Evolutionary conservation across 164 flowering plant genomes (phyloP), one percentile per base, ranked within the genome.

Genomic region (Vitis cinerea): DNA sequence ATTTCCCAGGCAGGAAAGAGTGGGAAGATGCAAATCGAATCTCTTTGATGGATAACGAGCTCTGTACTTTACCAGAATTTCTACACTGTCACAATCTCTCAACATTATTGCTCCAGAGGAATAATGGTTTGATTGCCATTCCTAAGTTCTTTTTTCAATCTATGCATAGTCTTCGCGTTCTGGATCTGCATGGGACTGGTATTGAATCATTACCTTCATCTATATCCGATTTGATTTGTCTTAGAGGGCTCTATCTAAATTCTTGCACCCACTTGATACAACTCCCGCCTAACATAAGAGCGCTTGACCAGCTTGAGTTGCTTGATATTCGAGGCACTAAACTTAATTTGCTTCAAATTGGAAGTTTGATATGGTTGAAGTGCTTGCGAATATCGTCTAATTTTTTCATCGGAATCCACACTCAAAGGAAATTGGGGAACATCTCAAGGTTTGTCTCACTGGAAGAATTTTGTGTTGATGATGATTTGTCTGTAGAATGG

Each of bases 391-490:
- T 66, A 14, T 50, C 76, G 4, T 0, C 8, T 15, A 30, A 1
- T 12, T 1, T 9, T 15, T 17, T 17, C 19, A 17, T 17, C 1
- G 53, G 17, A 9, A n/a, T 1, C 12, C 19, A 0, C 19, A 17
- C 19, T 17, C 19, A 17, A 17, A 17, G 19, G 19, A 61, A 4
- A 19, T 30, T 6, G 9, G 3, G 10, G 31, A 15, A 12, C 16
- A 49, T 50, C 64, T 10, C 19, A 19, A 11, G 66, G 65, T 59
- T 29, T 10, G 37, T 31, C 48, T 3, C 0, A 9, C 48, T 74
- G 59, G 74, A 78, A 60, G 78, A 72, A 53, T 57, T 78, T 61
- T 57, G 27, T 19, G 66, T 78, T 58, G 71, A 72, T 57, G 74
- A 57, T 10, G 61, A 60, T 3, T 8, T 29, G 27, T 0, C 15